A percentile compares a stretch with the other conserved stretches of the same genome.
These are phyloP conservation scores for Secale cereale DNA, from an alignment of 176 grass and related monocot species.

Conservation along the genomic window DNA sequence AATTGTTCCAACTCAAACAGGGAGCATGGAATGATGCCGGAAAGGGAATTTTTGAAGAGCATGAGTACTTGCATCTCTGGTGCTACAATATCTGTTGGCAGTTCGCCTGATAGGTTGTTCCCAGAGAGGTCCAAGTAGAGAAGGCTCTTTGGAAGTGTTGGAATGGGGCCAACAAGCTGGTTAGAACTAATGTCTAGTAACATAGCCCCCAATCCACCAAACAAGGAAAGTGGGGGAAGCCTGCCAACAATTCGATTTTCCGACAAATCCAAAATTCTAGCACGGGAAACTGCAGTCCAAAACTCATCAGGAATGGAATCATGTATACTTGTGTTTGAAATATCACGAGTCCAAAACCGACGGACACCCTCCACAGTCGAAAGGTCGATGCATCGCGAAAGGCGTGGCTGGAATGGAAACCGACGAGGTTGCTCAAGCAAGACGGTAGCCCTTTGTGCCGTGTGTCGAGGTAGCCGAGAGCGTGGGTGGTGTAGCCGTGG, in stretches of 20 bases:
- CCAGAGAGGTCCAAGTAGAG: not conserved
- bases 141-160: not conserved
- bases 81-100: slow-evolving; percentile 4
- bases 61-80: not conserved
- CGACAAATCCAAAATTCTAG: not conserved
- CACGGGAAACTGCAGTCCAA: not conserved
- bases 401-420: too few relatives aligned
- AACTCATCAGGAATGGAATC: not conserved
- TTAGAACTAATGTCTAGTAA: not conserved
- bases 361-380: too few relatives aligned
- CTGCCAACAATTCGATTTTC: not conserved
- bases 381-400: too few relatives aligned
- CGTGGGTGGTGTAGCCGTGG: too few relatives aligned
- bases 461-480: too few relatives aligned
- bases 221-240: not conserved
- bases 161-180: not conserved
- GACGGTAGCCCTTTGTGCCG: too few relatives aligned
- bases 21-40: not conserved
- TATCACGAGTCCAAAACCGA: not conserved
- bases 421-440: too few relatives aligned
- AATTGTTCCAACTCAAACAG: not conserved
- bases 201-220: not conserved
- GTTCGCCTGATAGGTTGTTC: not conserved
- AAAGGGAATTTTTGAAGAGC: slow-evolving; percentile 14
- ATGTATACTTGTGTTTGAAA: not conserved